These are phyloP conservation scores for Chaetomium sp. DNA, from an alignment of 2,329 filamentous ascomycete species.

Conservation along the genomic window DNA sequence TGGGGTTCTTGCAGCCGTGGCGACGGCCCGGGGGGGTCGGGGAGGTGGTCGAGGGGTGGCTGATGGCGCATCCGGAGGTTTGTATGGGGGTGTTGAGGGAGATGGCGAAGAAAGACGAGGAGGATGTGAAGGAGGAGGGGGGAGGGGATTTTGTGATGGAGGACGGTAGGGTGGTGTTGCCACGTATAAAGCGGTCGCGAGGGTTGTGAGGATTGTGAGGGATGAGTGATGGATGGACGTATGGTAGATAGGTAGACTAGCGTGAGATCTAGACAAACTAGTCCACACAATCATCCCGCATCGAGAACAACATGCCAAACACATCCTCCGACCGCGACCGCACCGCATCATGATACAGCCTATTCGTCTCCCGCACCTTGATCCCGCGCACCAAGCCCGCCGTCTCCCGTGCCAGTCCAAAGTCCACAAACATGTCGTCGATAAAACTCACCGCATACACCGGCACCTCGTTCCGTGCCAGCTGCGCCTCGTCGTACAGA, in stretches of 20 bases:
- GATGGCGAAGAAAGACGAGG: conserved; percentile 38
- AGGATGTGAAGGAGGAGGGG: conserved; percentile 24
- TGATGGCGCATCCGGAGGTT: conserved; percentile 40
- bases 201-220: too few relatives aligned
- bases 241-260: too few relatives aligned
- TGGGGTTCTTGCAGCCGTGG: conserved; percentile 45
- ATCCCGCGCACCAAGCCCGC: conserved; percentile 66
- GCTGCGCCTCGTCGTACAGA: conserved; percentile 68
- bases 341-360: conserved; percentile 80
- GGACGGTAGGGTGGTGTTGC: too few relatives aligned
- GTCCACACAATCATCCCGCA: conserved; percentile 64
- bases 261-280: conserved; percentile 25
- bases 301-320: conserved; percentile 64
- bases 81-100: conserved; percentile 42
- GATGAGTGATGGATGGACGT: too few relatives aligned
- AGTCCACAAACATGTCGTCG: conserved; percentile 92
- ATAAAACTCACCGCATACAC: conserved; percentile 78
- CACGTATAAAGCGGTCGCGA: too few relatives aligned
- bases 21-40: conserved; percentile 32
- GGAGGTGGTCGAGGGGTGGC: conserved; percentile 33
- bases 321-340: conserved; percentile 69
- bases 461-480: conserved; percentile 72
- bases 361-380: conserved; percentile 79
- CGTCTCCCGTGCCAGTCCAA: conserved; percentile 64
- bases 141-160: too few relatives aligned